Conservation (phyloP, 257 asterid species). For the Solanum raphanifolium region DNA sequence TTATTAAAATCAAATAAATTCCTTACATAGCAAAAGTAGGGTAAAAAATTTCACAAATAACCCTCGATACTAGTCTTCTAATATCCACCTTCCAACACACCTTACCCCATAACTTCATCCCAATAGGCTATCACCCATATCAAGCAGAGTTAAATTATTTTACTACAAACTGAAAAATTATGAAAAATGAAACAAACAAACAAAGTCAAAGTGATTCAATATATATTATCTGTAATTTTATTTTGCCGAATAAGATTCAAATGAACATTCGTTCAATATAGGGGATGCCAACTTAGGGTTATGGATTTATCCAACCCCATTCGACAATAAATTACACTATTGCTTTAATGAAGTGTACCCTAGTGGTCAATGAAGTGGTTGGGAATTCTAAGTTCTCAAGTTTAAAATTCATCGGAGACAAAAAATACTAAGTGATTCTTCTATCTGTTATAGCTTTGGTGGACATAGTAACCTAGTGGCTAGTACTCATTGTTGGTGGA, state of each 20-base stretch:
- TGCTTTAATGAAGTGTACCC: too few relatives aligned
- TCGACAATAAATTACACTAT: too few relatives aligned
- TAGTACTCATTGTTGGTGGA: neutral
- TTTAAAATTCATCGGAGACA: too few relatives aligned
- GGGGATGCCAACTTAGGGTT: neutral
- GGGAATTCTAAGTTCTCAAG: neutral
- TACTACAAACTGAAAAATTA: neutral
- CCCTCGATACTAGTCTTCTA: neutral
- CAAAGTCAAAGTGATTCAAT: neutral
- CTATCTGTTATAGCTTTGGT: too few relatives aligned
- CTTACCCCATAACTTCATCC: neutral
- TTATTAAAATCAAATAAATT: neutral
- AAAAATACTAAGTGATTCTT: too few relatives aligned
- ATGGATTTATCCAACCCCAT: too few relatives aligned
- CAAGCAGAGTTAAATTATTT: neutral
- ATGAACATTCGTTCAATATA: neutral
- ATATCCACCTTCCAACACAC: neutral
- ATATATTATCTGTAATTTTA: too few relatives aligned
- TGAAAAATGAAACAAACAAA: neutral
- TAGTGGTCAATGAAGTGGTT: too few relatives aligned
- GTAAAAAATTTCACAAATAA: neutral
- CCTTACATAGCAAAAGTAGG: neutral
- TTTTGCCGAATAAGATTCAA: too few relatives aligned
- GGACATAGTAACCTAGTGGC: neutral
- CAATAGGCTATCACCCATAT: too few relatives aligned